These are phyloP conservation scores for Glutinoglossum americanum DNA, from an alignment of 495 filamentous ascomycete genomes.

Conservation along the genomic window DNA sequence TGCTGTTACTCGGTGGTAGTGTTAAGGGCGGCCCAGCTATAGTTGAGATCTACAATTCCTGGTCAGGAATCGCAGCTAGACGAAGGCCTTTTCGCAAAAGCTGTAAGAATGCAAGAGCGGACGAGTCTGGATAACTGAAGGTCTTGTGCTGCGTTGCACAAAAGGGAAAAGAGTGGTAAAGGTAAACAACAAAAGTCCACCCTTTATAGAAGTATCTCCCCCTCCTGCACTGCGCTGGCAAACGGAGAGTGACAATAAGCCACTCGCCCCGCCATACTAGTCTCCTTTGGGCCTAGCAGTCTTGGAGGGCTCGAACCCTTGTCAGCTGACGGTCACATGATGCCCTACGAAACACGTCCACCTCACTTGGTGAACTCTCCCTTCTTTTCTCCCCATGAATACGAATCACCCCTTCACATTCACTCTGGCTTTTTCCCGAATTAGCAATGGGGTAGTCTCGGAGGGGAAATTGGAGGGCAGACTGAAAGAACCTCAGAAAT, in stretches of 20 bases:
- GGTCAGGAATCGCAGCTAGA: not conserved
- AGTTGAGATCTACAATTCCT: not conserved
- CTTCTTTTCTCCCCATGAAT: constrained; percentile 25
- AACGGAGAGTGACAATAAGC: not conserved
- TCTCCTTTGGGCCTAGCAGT: not conserved
- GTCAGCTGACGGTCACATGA: not conserved
- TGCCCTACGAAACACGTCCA: not conserved
- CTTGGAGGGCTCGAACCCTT: not conserved
- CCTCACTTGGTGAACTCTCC: too few relatives aligned
- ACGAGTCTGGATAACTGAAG: not conserved
- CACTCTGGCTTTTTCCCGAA: constrained; percentile 45
- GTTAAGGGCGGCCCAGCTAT: not conserved
- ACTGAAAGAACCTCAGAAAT: constrained; percentile 10
- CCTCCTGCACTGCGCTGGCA: not conserved
- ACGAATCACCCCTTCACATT: constrained; percentile 57
- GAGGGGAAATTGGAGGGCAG: constrained; percentile 66
- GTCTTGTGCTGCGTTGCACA: not conserved
- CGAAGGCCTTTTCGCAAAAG: not conserved
- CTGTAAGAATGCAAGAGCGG: not conserved
- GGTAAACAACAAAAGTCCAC: not conserved
- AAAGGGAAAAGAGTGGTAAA: not conserved
- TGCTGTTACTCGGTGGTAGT: not conserved
- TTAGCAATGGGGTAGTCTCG: constrained; percentile 29
- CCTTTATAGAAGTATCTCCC: not conserved
- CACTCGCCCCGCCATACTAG: not conserved